Percentiles rank a stretch among this genome's conserved stretches.
phyloP scores from a whole-genome alignment of 495 filamentous ascomycete genomes.

The Astrocystis sublimbata region DNA sequence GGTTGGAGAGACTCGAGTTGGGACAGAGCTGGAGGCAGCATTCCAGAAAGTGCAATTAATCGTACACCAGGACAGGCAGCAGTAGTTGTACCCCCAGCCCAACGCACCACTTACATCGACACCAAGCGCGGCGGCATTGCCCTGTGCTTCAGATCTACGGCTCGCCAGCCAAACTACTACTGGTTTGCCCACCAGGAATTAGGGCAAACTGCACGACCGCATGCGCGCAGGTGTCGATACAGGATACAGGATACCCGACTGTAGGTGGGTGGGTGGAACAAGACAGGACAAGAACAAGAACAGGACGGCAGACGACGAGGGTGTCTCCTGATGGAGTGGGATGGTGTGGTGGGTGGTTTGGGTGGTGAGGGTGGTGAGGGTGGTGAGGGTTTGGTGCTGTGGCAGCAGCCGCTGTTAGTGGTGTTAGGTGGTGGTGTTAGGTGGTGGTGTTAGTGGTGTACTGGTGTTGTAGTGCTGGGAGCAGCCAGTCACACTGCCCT shows the following conservation, averaged over 20 bases:
- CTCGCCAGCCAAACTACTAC: not conserved
- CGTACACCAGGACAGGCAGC: slow-evolving; percentile 3
- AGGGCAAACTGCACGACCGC: not conserved
- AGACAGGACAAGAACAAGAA: too few relatives aligned
- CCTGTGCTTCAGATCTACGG: not conserved
- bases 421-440: too few relatives aligned
- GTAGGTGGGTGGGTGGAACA: too few relatives aligned
- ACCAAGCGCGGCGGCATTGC: not conserved
- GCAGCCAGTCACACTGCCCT: slow-evolving; percentile 34
- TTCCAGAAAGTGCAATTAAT: not conserved
- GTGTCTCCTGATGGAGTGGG: slow-evolving; percentile 33
- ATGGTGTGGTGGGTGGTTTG: slow-evolving; percentile 25
- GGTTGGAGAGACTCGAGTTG: not conserved
- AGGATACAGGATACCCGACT: too few relatives aligned
- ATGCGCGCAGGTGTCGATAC: slow-evolving; percentile 12
- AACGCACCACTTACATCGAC: not conserved
- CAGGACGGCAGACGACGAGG: slow-evolving; percentile 29
- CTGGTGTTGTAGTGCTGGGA: slow-evolving; percentile 19
- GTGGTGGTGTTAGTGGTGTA: slow-evolving; percentile 11
- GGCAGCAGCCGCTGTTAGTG: not conserved
- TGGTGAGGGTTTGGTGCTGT: too few relatives aligned
- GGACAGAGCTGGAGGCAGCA: not conserved
- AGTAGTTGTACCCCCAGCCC: slow-evolving; percentile 8
- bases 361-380: too few relatives aligned
- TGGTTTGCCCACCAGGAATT: not conserved